These are phyloP conservation scores for Ambrosiella beaveri DNA, from an alignment of 2,329 filamentous ascomycete genomes.

Conservation along the genomic window DNA sequence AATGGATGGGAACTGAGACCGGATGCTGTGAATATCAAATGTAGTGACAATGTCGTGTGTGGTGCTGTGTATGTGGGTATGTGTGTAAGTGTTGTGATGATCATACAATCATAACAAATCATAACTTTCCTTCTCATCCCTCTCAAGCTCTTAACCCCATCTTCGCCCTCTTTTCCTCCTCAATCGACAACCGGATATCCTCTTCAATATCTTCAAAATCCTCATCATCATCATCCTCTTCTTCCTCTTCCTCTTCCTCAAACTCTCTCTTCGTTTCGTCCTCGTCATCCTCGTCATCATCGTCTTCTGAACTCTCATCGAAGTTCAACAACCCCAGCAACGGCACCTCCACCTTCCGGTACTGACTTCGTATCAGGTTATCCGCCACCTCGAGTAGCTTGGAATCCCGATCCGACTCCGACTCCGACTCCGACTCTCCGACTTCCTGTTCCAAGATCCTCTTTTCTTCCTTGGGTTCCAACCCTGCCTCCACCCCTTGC, in stretches of 20 bases:
- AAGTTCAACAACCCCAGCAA: conserved; percentile 28
- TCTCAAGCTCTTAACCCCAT: not conserved
- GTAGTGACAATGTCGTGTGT: too few relatives aligned
- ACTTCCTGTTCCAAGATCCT: conserved; percentile 22
- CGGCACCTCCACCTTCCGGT: conserved; percentile 28
- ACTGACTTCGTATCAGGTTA: conserved; percentile 30
- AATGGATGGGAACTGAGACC: not conserved
- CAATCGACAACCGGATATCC: conserved; percentile 11
- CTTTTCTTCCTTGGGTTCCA: conserved; percentile 19
- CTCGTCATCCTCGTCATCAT: conserved; percentile 19
- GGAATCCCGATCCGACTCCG: conserved; percentile 24
- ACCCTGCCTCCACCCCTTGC: not conserved
- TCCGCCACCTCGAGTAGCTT: conserved; percentile 29
- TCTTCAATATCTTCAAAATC: conserved; percentile 16
- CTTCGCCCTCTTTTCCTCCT: not conserved
- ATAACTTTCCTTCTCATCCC: not conserved
- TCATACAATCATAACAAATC: not conserved
- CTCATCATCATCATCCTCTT: conserved; percentile 17
- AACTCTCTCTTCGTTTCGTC: conserved; percentile 14
- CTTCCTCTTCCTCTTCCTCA: conserved; percentile 17
- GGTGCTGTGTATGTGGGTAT: not conserved
- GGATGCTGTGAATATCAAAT: not conserved
- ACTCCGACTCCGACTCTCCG: conserved; percentile 26
- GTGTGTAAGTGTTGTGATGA: not conserved
- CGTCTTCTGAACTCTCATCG: conserved; percentile 28